phyloP scores from a whole-genome alignment of 495 filamentous ascomycete genomes.

The Aspergillus taichungensis region DNA sequence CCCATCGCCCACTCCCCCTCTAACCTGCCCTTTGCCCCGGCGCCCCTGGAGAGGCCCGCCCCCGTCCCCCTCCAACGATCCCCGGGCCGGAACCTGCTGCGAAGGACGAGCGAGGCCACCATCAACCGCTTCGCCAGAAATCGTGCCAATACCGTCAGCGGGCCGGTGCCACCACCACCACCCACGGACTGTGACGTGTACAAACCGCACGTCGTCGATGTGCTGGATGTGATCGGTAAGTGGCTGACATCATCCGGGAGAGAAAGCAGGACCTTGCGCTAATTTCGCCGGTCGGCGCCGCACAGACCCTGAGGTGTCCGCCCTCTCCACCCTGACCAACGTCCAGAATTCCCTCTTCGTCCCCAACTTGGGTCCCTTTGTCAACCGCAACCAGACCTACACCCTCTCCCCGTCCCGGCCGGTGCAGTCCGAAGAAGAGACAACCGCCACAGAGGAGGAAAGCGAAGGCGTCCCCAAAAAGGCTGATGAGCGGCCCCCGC shows the following conservation, averaged over 20 bases:
- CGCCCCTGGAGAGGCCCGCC: neutral
- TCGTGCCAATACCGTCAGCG: slow-evolving; percentile 26
- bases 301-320: slow-evolving; percentile 65
- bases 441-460: slow-evolving; percentile 24
- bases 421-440: slow-evolving; percentile 21
- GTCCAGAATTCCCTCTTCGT: slow-evolving; percentile 73
- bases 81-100: slow-evolving; percentile 17
- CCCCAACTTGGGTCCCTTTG: slow-evolving; percentile 53
- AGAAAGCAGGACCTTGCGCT: neutral
- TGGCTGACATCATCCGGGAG: neutral
- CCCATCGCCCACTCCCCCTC: slow-evolving; percentile 4
- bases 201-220: slow-evolving; percentile 53
- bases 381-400: slow-evolving; percentile 69
- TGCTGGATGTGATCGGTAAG: slow-evolving; percentile 63
- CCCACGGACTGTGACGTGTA: slow-evolving; percentile 28
- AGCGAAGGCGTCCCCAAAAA: slow-evolving; percentile 14
- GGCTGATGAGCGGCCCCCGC: slow-evolving; percentile 14
- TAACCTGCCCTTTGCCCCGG: neutral
- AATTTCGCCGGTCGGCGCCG: neutral
- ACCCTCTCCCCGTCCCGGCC: slow-evolving; percentile 47
- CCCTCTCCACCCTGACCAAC: slow-evolving; percentile 66
- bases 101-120: slow-evolving; percentile 27
- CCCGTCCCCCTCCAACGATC: slow-evolving; percentile 9
- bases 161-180: slow-evolving; percentile 16
- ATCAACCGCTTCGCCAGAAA: slow-evolving; percentile 29